These are phyloP conservation scores for Colletotrichum sp. DNA, from an alignment of 2,329 filamentous ascomycete genomes.

Conservation along the genomic window DNA sequence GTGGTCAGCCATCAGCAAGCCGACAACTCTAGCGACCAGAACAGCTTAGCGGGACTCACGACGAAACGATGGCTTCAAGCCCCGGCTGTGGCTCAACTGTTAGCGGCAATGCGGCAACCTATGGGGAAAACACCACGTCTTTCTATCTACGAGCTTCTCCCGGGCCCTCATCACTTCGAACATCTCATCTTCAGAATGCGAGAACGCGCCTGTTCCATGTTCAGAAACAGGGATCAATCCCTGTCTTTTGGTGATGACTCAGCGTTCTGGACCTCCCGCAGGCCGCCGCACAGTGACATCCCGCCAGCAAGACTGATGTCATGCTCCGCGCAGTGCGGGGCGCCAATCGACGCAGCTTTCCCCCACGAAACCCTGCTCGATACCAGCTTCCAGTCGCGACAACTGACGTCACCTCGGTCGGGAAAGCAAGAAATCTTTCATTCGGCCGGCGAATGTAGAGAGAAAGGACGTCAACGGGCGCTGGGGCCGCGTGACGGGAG, in stretches of 20 bases:
- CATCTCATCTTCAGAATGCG: neutral
- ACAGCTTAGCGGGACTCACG: neutral
- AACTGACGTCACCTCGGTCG: slow-evolving; percentile 8
- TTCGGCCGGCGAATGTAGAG: neutral
- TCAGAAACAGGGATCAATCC: slow-evolving; percentile 4
- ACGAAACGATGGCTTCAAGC: neutral
- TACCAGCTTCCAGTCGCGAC: neutral
- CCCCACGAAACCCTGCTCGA: slow-evolving; percentile 3
- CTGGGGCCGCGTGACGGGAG: slow-evolving; percentile 16
- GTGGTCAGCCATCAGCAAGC: neutral
- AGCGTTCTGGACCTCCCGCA: slow-evolving; percentile 10
- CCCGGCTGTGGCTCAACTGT: neutral
- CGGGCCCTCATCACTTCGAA: neutral
- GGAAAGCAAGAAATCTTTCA: slow-evolving; percentile 9
- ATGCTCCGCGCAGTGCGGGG: slow-evolving; percentile 11
- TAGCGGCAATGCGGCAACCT: neutral
- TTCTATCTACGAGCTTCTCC: neutral
- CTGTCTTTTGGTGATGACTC: neutral
- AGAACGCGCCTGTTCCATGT: neutral
- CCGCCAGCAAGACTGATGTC: slow-evolving; percentile 12
- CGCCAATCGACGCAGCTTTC: neutral
- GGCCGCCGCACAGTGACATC: slow-evolving; percentile 11
- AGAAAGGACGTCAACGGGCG: slow-evolving; percentile 13
- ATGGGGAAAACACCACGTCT: neutral
- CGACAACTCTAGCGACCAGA: neutral